Evolutionary conservation across 1,284 basidiomycete species (phyloP).

Genomic region (Malassezia sympodialis): DNA sequence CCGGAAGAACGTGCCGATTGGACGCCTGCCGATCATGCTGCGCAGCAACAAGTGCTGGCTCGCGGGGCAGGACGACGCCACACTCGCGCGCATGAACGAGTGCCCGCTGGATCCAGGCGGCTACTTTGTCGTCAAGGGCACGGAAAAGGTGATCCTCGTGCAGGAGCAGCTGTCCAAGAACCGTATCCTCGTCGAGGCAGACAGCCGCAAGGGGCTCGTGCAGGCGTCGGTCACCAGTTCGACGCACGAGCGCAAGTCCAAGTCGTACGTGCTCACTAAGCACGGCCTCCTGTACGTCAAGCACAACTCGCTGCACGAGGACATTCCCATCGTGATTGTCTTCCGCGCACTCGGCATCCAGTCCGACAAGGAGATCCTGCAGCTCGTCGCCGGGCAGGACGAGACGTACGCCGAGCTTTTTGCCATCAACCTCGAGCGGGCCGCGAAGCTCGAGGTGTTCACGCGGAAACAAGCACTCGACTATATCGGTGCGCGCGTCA

Average conservation of each 20-base stretch:
- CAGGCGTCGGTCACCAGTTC: constrained; percentile 89
- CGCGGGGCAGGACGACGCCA: constrained; percentile 64
- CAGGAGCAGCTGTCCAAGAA: constrained; percentile 99
- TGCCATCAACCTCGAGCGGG: constrained; percentile 85
- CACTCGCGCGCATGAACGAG: constrained; percentile 86
- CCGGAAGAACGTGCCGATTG: constrained; percentile 74
- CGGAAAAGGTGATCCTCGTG: constrained; percentile 97
- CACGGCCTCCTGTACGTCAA: constrained; percentile 85
- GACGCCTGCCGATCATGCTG: constrained; percentile 91
- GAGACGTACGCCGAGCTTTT: constrained; percentile 82
- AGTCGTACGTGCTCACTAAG: constrained; percentile 94
- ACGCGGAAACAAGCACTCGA: constrained; percentile 90
- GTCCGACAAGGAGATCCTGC: constrained; percentile 93
- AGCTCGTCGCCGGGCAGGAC: constrained; percentile 83
- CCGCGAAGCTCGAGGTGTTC: constrained; percentile 59
- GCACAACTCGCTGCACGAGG: constrained; percentile 97
- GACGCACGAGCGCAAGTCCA: constrained; percentile 95
- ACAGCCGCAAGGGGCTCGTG: constrained; percentile 72
- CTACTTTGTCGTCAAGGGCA: constrained; percentile 98
- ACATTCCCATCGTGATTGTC: constrained; percentile 89
- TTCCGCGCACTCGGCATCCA: constrained; percentile 82
- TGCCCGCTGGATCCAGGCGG: constrained; percentile 97
- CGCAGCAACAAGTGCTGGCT: constrained; percentile 78
- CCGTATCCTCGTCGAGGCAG: constrained; percentile 84
- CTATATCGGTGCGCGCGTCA: constrained; percentile 85